Conservation (phyloP, 257 asterid genomes). For the Solanum pennellii region DNA sequence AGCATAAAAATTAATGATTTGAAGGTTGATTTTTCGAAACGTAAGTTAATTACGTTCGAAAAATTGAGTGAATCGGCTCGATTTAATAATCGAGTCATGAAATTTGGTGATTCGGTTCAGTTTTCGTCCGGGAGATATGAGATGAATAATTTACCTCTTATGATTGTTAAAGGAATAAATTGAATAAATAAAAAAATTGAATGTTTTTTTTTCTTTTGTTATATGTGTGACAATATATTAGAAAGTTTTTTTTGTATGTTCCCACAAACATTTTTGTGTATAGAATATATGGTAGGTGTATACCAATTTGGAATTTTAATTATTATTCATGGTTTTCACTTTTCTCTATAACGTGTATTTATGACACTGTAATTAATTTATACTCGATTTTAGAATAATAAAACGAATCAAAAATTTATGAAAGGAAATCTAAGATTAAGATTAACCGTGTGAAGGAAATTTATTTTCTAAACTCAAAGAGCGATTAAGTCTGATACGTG, state of each 20-base stretch:
- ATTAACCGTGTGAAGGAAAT: not conserved
- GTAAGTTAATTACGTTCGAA: conserved; percentile 19
- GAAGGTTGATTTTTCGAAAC: conserved; percentile 16
- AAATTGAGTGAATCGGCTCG: conserved; percentile 59
- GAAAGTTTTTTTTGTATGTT: not conserved
- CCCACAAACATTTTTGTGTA: not conserved
- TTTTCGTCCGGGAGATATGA: conserved; percentile 46
- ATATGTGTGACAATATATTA: not conserved
- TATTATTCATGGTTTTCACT: not conserved
- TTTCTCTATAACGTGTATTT: not conserved
- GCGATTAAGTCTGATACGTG: not conserved
- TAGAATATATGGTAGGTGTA: not conserved
- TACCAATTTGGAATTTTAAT: not conserved
- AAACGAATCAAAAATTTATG: not conserved
- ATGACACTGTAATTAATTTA: not conserved
- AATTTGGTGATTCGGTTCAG: conserved; percentile 14
- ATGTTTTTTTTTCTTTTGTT: not conserved
- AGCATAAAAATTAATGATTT: conserved; percentile 15
- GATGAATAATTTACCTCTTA: not conserved
- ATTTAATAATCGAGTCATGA: conserved; percentile 17
- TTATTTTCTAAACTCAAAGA: not conserved
- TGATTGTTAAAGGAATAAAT: not conserved
- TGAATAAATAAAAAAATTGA: not conserved
- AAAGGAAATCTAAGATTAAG: not conserved
- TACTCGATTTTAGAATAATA: not conserved